Evolutionary conservation across 2,329 filamentous ascomycete genomes (phyloP).

Genomic region (Paradendryphiella salina): DNA sequence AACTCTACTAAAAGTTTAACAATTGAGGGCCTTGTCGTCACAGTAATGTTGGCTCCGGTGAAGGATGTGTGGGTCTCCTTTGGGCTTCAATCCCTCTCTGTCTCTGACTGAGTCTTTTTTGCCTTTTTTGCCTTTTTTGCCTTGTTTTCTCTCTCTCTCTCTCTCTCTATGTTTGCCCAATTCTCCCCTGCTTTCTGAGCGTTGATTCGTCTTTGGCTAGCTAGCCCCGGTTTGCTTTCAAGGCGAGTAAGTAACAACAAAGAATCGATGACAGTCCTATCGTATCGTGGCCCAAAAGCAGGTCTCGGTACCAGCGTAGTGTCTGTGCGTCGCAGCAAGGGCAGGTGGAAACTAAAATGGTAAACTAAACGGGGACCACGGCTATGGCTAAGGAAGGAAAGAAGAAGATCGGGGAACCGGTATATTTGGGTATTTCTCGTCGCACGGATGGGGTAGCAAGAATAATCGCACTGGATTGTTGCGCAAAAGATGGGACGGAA

Average conservation of each 20-base stretch:
- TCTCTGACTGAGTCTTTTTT: not conserved
- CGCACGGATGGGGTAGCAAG: slow-evolving; percentile 24
- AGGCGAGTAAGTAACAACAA: slow-evolving; percentile 2
- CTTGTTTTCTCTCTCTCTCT: not conserved
- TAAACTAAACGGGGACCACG: not conserved
- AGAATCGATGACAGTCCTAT: slow-evolving; percentile 1
- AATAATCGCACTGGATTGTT: too few species aligned
- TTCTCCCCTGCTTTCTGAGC: not conserved
- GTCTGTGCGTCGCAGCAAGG: not conserved
- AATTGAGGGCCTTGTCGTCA: not conserved
- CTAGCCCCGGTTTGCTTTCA: slow-evolving; percentile 1
- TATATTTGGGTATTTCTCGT: not conserved
- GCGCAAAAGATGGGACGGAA: not conserved
- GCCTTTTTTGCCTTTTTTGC: not conserved
- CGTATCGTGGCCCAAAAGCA: slow-evolving; percentile 1
- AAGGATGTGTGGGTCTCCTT: slow-evolving; percentile 5
- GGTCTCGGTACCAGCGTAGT: not conserved
- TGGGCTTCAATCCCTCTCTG: slow-evolving; percentile 1
- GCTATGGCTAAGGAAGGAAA: too few species aligned
- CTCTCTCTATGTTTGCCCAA: not conserved
- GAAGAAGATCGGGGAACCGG: not conserved
- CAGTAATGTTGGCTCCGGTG: not conserved
- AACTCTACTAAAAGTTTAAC: not conserved
- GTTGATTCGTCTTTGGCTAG: not conserved
- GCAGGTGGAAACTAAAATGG: not conserved